A percentile compares a stretch with the other conserved stretches of the same genome.
These are phyloP conservation scores for Thymus mandschuricus DNA, from an alignment of 257 asterid genomes.

Conservation along the genomic window DNA sequence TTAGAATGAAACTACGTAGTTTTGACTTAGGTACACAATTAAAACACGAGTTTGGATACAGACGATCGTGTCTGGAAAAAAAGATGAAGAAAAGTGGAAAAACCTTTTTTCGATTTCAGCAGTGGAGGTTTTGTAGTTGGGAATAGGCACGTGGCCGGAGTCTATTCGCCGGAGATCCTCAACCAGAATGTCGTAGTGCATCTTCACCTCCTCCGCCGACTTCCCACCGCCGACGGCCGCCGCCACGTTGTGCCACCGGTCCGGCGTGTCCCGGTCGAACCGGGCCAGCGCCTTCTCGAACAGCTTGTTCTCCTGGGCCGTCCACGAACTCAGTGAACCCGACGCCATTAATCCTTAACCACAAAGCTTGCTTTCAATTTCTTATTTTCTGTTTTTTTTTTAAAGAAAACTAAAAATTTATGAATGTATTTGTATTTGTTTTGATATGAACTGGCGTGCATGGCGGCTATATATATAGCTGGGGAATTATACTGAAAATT, in stretches of 20 bases:
- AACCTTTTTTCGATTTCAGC: constrained; percentile 42
- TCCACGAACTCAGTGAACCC: constrained; percentile 51
- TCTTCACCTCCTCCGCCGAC: constrained; percentile 62
- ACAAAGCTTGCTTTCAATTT: not conserved
- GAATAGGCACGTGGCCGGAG: constrained; percentile 59
- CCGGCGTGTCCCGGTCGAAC: constrained; percentile 66
- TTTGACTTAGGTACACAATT: too few relatives aligned
- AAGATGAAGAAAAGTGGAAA: not conserved
- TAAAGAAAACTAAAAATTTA: too few relatives aligned
- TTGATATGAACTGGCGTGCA: too few relatives aligned
- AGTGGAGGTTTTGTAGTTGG: constrained; percentile 38
- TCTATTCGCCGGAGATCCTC: constrained; percentile 73
- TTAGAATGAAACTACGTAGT: too few relatives aligned
- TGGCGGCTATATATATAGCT: too few relatives aligned
- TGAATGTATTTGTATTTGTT: too few relatives aligned
- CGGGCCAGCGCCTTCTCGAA: constrained; percentile 70
- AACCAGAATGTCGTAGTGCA: constrained; percentile 59
- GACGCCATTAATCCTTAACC: constrained; percentile 40
- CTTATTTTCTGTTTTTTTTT: too few relatives aligned
- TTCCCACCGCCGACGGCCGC: constrained; percentile 65
- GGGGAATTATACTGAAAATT: too few relatives aligned
- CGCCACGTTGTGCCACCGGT: constrained; percentile 80
- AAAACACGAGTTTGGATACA: too few relatives aligned
- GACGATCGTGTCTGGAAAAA: too few relatives aligned
- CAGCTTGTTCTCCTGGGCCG: constrained; percentile 62